Conservation (phyloP, 768 basidiomycete species). For the Rhizopogon vulgaris region DNA sequence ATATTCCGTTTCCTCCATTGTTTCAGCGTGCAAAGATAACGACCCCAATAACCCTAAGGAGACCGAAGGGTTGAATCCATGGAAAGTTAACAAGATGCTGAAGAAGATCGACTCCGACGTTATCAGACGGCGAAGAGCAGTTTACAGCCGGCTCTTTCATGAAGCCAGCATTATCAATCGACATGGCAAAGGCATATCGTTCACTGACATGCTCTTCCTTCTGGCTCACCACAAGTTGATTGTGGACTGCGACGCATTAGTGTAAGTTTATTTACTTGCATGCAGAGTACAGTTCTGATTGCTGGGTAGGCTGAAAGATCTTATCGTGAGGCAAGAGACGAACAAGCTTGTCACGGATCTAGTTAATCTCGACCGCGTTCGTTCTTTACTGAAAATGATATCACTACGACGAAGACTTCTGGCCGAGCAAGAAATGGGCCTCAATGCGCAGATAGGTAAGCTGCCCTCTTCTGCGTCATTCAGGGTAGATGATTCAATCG, state of each 20-base stretch:
- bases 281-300: neutral
- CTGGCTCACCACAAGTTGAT: conserved; percentile 91
- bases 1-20: conserved; percentile 54
- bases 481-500: conserved; percentile 3
- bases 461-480: neutral
- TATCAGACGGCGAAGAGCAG: conserved; percentile 59
- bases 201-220: conserved; percentile 82
- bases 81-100: conserved; percentile 53
- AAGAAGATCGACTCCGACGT: conserved; percentile 56
- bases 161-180: conserved; percentile 77
- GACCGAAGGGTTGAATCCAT: conserved; percentile 55
- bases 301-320: conserved; percentile 64
- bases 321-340: conserved; percentile 67
- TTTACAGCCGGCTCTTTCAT: conserved; percentile 77
- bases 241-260: conserved; percentile 79
- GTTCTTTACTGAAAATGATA: conserved; percentile 73
- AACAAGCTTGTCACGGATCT: conserved; percentile 78
- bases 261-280: conserved; percentile 44
- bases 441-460: conserved; percentile 38
- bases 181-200: conserved; percentile 77
- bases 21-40: conserved; percentile 39
- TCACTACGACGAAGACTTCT: conserved; percentile 66
- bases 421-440: conserved; percentile 38
- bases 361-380: conserved; percentile 80
- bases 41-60: conserved; percentile 25